A percentile compares a stretch with the other conserved stretches of the same genome.
phyloP scores from a whole-genome alignment of 169 alveolate genomes.

The Cryptosporidium viatorum region DNA sequence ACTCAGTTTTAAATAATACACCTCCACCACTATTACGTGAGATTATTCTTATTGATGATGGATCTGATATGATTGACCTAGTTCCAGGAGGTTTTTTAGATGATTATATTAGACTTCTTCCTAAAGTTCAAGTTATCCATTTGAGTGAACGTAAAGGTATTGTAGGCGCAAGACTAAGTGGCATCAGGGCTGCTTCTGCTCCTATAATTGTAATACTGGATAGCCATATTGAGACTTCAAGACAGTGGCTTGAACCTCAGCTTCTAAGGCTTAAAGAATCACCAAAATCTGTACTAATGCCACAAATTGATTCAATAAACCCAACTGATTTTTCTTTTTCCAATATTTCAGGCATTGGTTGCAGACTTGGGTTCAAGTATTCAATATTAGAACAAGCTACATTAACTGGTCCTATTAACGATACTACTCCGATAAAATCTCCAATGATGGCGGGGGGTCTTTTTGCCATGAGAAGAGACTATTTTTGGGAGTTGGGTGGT shows the following conservation, averaged over 20 bases:
- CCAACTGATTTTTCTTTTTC: slow-evolving; percentile 58
- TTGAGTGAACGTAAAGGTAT: slow-evolving; percentile 62
- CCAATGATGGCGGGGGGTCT: slow-evolving; percentile 82
- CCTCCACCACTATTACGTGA: slow-evolving; percentile 79
- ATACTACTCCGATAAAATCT: slow-evolving; percentile 74
- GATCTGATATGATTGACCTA: slow-evolving; percentile 74
- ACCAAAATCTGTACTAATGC: slow-evolving; percentile 76
- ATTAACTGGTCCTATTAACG: slow-evolving; percentile 63
- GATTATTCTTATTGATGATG: slow-evolving; percentile 77
- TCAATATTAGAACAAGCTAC: slow-evolving; percentile 76
- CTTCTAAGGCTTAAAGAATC: slow-evolving; percentile 68
- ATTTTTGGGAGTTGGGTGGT: slow-evolving; percentile 78
- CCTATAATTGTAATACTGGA: slow-evolving; percentile 78
- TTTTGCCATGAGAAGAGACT: slow-evolving; percentile 76
- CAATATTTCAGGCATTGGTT: slow-evolving; percentile 76
- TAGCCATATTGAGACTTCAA: slow-evolving; percentile 78
- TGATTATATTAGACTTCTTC: slow-evolving; percentile 67
- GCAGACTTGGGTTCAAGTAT: slow-evolving; percentile 77
- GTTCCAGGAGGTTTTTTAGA: slow-evolving; percentile 76
- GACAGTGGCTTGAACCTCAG: slow-evolving; percentile 80
- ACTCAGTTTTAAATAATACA: slow-evolving; percentile 78
- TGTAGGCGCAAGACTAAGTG: slow-evolving; percentile 78
- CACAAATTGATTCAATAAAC: slow-evolving; percentile 76
- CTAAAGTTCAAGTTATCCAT: slow-evolving; percentile 71
- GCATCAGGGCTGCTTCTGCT: slow-evolving; percentile 67